These are phyloP conservation scores for Aspergillus sp. DNA, from an alignment of 2,329 filamentous ascomycete species.

Conservation along the genomic window DNA sequence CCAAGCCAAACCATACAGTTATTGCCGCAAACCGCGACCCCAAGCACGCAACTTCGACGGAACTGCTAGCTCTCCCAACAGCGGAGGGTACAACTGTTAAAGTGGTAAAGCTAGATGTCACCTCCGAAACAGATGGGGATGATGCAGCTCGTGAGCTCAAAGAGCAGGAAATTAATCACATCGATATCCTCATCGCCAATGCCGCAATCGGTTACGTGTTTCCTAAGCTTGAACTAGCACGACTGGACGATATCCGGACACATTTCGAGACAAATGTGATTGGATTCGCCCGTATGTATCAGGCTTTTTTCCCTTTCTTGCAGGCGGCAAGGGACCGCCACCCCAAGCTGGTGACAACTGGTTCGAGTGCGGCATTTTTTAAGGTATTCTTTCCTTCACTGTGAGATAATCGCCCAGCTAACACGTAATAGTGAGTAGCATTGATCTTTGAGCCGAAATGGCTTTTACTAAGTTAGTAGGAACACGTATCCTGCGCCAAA, in stretches of 20 bases:
- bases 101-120: conserved; percentile 46
- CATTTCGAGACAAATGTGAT: conserved; percentile 36
- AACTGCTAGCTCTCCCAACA: conserved; percentile 30
- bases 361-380: conserved; percentile 10
- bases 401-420: neutral
- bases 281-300: conserved; percentile 25
- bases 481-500: conserved; percentile 11
- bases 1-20: conserved; percentile 7
- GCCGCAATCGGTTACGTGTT: conserved; percentile 41
- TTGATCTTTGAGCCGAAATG: neutral
- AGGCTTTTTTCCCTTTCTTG: conserved; percentile 14
- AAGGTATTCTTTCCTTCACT: neutral
- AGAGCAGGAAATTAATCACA: conserved; percentile 32
- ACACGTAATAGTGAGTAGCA: neutral
- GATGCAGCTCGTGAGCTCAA: conserved; percentile 34
- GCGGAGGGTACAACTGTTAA: conserved; percentile 39
- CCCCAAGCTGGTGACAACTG: conserved; percentile 18
- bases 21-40: conserved; percentile 9
- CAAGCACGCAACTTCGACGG: neutral
- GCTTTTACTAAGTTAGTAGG: neutral
- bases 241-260: conserved; percentile 19
- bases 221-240: conserved; percentile 16
- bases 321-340: conserved; percentile 4
- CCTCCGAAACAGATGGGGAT: conserved; percentile 32
- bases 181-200: conserved; percentile 57